A percentile compares a stretch with the other conserved stretches of the same genome.
These are phyloP conservation scores for Hymenoscyphus infarciens DNA, from an alignment of 2,329 filamentous ascomycete genomes.

Conservation along the genomic window DNA sequence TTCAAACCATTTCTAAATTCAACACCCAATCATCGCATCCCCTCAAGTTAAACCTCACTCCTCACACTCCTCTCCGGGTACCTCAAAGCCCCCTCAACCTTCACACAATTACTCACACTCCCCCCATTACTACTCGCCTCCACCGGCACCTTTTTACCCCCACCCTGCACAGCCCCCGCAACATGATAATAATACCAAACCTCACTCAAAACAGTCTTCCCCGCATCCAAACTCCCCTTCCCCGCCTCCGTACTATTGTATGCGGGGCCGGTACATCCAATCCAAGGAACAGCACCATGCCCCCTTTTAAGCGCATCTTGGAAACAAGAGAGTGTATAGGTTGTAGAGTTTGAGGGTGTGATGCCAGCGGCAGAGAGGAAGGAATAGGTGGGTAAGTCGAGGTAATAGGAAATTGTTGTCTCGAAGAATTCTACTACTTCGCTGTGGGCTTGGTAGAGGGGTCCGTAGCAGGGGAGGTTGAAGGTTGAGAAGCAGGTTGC, in stretches of 20 bases:
- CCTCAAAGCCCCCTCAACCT: slow-evolving; percentile 47
- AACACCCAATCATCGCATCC: too few relatives aligned
- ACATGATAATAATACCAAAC: slow-evolving; percentile 66
- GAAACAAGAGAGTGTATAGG: slow-evolving; percentile 51
- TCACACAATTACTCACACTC: slow-evolving; percentile 52
- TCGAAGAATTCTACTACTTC: slow-evolving; percentile 63
- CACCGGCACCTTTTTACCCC: slow-evolving; percentile 41
- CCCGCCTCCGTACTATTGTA: slow-evolving; percentile 60
- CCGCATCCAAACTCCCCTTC: slow-evolving; percentile 50
- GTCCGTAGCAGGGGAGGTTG: slow-evolving; percentile 61
- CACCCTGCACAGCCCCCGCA: slow-evolving; percentile 52
- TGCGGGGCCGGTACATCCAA: slow-evolving; percentile 57
- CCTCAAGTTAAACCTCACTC: slow-evolving; percentile 31
- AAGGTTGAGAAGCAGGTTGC: slow-evolving; percentile 66
- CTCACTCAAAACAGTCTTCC: slow-evolving; percentile 56
- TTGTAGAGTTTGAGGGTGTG: slow-evolving; percentile 54
- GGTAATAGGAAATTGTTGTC: slow-evolving; percentile 56
- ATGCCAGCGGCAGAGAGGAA: slow-evolving; percentile 57
- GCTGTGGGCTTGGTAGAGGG: slow-evolving; percentile 50
- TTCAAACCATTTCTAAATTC: background rate
- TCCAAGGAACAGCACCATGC: slow-evolving; percentile 54
- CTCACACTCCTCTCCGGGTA: slow-evolving; percentile 51
- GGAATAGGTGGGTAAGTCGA: slow-evolving; percentile 53
- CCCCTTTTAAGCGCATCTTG: slow-evolving; percentile 47
- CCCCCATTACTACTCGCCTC: slow-evolving; percentile 45